Conservation (phyloP, 2,329 filamentous ascomycete genomes). For the Alternaria sp. region DNA sequence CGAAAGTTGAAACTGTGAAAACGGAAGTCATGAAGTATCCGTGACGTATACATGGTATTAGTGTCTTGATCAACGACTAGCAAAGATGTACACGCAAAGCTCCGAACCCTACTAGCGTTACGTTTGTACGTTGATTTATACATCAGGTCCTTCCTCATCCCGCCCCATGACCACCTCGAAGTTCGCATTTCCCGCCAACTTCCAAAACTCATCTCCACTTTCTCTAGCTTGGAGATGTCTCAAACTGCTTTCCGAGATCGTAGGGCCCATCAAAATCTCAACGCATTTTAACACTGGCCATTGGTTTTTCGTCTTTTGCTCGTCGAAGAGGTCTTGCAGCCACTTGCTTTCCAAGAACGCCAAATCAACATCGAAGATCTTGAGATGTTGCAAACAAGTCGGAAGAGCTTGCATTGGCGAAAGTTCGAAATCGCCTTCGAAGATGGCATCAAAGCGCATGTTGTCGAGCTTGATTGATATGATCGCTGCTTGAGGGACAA, state of each 20-base stretch:
- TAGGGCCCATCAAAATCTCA: slow-evolving; percentile 15
- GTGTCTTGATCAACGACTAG: too few species aligned
- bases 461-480: slow-evolving; percentile 26
- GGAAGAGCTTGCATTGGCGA: slow-evolving; percentile 15
- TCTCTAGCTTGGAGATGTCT: not conserved
- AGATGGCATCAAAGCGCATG: slow-evolving; percentile 19
- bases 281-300: slow-evolving; percentile 14
- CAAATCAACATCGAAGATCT: slow-evolving; percentile 21
- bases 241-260: not conserved
- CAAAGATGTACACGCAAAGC: too few species aligned
- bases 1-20: not conserved
- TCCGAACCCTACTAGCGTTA: too few species aligned
- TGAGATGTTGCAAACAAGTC: slow-evolving; percentile 13
- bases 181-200: not conserved
- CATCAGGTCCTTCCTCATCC: slow-evolving; percentile 1
- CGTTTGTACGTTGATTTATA: not conserved
- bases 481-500: slow-evolving; percentile 23
- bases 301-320: not conserved
- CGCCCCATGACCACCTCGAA: not conserved
- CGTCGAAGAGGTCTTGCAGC: slow-evolving; percentile 17
- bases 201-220: not conserved
- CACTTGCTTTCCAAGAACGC: slow-evolving; percentile 12
- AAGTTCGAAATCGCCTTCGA: slow-evolving; percentile 21
- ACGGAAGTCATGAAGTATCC: not conserved
- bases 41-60: not conserved